Base-by-base conservation (phyloP, 116 monocot genomes). In the Posidonia oceanica region DNA sequence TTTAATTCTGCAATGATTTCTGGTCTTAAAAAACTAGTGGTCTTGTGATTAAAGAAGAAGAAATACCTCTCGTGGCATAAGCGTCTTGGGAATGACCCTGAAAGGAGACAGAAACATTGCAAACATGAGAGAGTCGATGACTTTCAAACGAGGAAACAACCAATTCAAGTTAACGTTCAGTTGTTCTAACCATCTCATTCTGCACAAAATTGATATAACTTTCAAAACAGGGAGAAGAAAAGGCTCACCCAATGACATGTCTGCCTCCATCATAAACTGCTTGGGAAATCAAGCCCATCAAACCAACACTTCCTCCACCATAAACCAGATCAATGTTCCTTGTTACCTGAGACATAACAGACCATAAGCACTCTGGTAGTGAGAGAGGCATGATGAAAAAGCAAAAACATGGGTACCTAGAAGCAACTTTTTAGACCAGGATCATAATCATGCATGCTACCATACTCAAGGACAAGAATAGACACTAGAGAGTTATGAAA, bases 301-400 rank as follows among this genome's bases (percentile, higher is more conserved):
- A 65, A 4, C 81, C 85, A 52, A 79, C 72, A 72, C 81, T 85
- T 55, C 85, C 85, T 40, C 85, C 89, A 22, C 89, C 89, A 67
- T 89, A 89, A 36, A 89, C 89, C 64, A 89, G 73, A 79, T 89
- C 89, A 75, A 89, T 83, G 71, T 78, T 85, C 66, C 85, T 89
- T 53, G 85, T 73, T 8, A 89, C 89, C 89, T 89, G 58, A 29
- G 54, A 75, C 23, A 22, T 12, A 44, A 42, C 67, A 67, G 41
- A 40, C 39, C 41, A 6, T 41, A 61, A 36, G 2, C 10, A 29
- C 14, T 29, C 36, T 29, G 22, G 36, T 61, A 4, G 61, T 7
- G 48, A 10, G 61, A 61, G 13, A 61, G 4, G 36, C 61, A 61
- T 48, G 48, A 48, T 48, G 48, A 48, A 48, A 48, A 48, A 48